Evolutionary conservation across 345 rosid genomes (phyloP), one percentile per base, ranked within the genome.

Genomic region (Moricandia moricandioides): DNA sequence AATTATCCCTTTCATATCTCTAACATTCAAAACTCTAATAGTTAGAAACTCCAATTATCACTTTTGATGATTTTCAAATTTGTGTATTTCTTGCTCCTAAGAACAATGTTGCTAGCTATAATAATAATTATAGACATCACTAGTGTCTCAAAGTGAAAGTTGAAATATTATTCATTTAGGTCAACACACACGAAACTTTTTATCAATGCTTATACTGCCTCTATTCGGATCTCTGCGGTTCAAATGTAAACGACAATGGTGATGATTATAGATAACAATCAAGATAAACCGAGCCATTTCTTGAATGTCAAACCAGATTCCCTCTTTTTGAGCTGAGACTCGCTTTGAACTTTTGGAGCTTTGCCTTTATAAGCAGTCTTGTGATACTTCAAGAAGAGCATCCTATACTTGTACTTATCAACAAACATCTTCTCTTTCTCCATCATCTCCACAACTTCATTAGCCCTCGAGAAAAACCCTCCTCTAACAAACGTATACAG

Each of bases 401-500:
- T 86, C 60, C 97, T 71, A 65, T 89, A 95, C 78, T 95, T 95
- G 80, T 90, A 89, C 73, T 92, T 95, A 78, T 95, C 99, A 24
- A 92, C 75, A 72, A 95, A 95, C 93, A 92, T 89, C 30, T 85
- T 74, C n/a, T 76, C 89, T 56, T 80, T 86, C 84, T 95, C 97
- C 97, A 89, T 83, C 91, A 86, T 83, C 62, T 70, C 83, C 73
- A 88, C 91, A 6, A 86, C 99, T 84, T 95, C 94, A 62, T 92
- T 95, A 4, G 94, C 99, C 62, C 97, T 77, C 13, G 34, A 69
- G 34, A 95, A 90, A 75, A 89, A 92, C 24, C 97, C 97, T 21
- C 99, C 99, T 74, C 97, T 85, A 27, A 90, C 97, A 29, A 95
- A 95, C 16, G 94, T 84, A 61, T 90, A 88, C n/a, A 92, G 92